Percentiles rank a stretch among this genome's conserved stretches.
Conservation (phyloP, 352 stramenopile species). For the Phytophthora ohioensis region DNA sequence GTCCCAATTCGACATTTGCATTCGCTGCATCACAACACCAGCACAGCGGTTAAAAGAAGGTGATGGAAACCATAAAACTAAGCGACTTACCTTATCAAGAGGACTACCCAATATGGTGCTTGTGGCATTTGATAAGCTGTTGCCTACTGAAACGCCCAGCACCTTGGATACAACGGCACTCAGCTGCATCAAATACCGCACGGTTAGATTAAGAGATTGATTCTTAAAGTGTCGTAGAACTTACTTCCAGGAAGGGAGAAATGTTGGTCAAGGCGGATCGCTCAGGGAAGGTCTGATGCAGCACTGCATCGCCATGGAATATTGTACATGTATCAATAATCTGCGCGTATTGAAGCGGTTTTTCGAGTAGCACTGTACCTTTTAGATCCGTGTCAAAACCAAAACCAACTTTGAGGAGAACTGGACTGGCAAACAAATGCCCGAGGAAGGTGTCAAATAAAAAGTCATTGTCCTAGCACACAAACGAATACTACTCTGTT, state of each 20-base stretch:
- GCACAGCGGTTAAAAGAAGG: not conserved
- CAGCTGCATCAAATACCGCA: conserved; percentile 33
- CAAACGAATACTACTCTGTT: not conserved
- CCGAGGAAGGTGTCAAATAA: conserved; percentile 61
- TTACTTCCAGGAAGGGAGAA: conserved; percentile 61
- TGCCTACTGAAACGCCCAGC: conserved; percentile 48
- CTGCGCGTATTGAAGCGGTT: not conserved
- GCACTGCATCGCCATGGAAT: conserved; percentile 35
- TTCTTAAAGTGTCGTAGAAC: not conserved
- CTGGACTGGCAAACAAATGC: conserved; percentile 43
- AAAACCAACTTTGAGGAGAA: conserved; percentile 69
- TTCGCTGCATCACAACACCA: conserved; percentile 43
- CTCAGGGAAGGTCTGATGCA: conserved; percentile 80
- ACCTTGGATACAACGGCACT: conserved; percentile 46
- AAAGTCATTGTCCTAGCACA: conserved; percentile 50
- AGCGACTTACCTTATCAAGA: conserved; percentile 62
- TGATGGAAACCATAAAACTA: not conserved
- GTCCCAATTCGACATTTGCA: conserved; percentile 82
- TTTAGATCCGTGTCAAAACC: conserved; percentile 78
- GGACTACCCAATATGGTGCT: conserved; percentile 55
- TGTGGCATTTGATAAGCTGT: conserved; percentile 70
- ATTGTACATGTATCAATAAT: not conserved
- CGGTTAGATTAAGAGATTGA: not conserved
- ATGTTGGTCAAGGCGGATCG: conserved; percentile 43
- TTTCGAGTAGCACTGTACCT: conserved; percentile 39